Evolutionary conservation across 2,329 filamentous ascomycete species (phyloP), one percentile per base, ranked within the genome.

Genomic region (Fusarium protoensiforme): DNA sequence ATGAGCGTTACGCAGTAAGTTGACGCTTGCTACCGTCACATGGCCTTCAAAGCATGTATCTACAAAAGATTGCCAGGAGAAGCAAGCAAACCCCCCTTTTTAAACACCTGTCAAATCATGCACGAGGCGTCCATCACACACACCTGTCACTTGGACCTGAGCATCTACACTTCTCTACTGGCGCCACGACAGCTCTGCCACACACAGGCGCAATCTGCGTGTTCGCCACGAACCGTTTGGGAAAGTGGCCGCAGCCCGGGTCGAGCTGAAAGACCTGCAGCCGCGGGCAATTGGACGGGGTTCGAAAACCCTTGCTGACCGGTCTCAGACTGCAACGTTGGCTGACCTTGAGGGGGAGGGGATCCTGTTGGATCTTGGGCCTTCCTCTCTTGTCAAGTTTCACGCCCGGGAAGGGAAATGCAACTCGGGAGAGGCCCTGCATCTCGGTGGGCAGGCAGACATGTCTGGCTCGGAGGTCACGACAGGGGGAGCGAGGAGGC

Each of bases 171-270:
- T 10, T 29, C 35, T 74, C 61, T 31, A 78, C 69, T 78, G 76
- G 76, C 72, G 72, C 76, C 76, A 78, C 76, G 76, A 77, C 76
- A 78, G 59, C 39, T 48, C 63, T 60, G 57, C 59, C 48, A 59
- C 64, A 64, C n/a, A n/a, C n/a, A n/a, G n/a, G n/a, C n/a, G n/a
- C n/a, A n/a, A n/a, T n/a, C n/a, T n/a, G n/a, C n/a, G n/a, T n/a
- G n/a, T n/a, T n/a, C n/a, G n/a, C n/a, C n/a, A n/a, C n/a, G 61
- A 74, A 53, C 48, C 41, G 46, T 46, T 48, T 33, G 31, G 33
- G 46, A 35, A 63, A 41, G 31, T 56, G 61, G 70, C 67, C 59
- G 60, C 70, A 62, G 62, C 57, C 56, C 39, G 20, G 67, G 59
- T 48, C 67, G 36, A 71, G 68, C 68, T 71, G 66, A 62, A 60